phyloP scores from a whole-genome alignment of 2,329 filamentous ascomycete genomes.

The Sporothrix phasma region DNA sequence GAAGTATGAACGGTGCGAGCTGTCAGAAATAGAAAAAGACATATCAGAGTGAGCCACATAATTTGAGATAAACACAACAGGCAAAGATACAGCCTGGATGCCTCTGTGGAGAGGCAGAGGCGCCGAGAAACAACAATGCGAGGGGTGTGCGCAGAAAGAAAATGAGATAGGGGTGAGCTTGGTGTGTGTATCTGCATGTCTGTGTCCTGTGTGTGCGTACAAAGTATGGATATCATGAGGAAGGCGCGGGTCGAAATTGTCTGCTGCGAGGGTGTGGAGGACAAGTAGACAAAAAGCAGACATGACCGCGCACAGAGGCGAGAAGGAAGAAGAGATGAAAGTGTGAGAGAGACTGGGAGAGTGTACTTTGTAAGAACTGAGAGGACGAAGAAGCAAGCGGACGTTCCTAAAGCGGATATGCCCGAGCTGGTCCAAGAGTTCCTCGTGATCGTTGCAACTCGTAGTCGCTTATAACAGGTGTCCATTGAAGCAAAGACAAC shows the following conservation, averaged over 20 bases:
- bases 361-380: no score
- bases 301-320: slow-evolving; percentile 1
- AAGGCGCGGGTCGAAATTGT: background rate
- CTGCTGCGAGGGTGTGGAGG: background rate
- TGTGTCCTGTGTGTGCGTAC: slow-evolving; percentile 1
- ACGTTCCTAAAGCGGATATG: background rate
- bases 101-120: background rate
- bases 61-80: background rate
- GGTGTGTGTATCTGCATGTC: background rate
- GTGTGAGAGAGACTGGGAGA: no score
- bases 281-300: background rate
- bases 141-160: slow-evolving; percentile 1
- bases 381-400: background rate
- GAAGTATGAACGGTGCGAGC: background rate
- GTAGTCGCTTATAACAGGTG: background rate
- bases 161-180: background rate
- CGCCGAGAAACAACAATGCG: background rate
- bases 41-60: background rate
- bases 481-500: background rate
- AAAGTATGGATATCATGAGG: background rate
- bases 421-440: background rate
- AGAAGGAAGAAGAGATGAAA: background rate
- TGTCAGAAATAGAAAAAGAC: background rate
- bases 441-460: background rate
- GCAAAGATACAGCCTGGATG: background rate